phyloP scores from a whole-genome alignment of 2,329 filamentous ascomycete species.

The Trichoderma sp. region DNA sequence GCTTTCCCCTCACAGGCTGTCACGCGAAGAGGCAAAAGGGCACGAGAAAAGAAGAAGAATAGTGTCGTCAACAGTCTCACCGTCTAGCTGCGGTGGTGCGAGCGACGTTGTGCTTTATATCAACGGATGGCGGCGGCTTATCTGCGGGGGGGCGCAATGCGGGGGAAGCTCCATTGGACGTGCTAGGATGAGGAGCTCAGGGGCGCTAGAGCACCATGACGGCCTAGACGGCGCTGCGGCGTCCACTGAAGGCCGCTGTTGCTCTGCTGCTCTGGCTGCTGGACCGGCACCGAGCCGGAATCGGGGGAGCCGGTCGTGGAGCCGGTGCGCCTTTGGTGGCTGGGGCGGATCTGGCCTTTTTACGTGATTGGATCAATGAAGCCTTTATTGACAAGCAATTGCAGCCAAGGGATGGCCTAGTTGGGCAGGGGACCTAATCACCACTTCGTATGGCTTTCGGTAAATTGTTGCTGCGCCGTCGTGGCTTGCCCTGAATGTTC shows the following conservation, averaged over 20 bases:
- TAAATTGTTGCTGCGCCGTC: background rate
- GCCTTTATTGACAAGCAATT: background rate
- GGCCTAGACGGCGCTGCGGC: background rate
- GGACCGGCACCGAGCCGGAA: background rate
- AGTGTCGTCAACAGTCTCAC: slow-evolving; percentile 5
- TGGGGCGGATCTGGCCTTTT: background rate
- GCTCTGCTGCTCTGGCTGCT: background rate
- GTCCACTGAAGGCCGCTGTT: background rate
- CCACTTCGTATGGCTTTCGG: background rate
- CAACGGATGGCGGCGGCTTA: slow-evolving; percentile 26
- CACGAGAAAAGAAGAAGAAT: background rate
- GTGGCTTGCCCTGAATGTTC: background rate
- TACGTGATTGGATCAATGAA: background rate
- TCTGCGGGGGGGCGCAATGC: slow-evolving; percentile 21
- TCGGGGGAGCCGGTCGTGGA: background rate
- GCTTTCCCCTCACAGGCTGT: background rate
- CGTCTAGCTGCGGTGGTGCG: background rate
- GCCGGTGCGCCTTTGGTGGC: background rate
- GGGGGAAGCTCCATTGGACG: background rate
- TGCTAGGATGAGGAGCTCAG: background rate
- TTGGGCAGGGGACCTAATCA: slow-evolving; percentile 19
- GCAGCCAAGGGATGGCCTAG: background rate
- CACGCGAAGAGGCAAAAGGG: background rate
- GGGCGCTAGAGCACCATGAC: background rate
- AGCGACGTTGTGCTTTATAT: slow-evolving; percentile 19